These are phyloP conservation scores for Diutina sp. DNA, from an alignment of 1,139 yeast species.

Conservation along the genomic window DNA sequence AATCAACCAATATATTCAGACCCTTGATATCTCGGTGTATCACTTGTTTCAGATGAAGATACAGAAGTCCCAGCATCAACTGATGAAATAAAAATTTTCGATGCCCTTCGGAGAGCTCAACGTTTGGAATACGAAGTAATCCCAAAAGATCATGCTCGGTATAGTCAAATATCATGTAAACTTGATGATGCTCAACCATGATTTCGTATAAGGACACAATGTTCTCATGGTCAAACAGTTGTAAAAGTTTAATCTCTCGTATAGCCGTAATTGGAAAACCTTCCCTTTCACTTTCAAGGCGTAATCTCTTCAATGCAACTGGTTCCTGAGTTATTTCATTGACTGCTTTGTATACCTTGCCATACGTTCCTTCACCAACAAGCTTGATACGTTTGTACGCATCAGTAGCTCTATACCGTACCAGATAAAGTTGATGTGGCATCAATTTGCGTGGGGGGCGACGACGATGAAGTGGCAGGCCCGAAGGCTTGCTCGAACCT, in stretches of 20 bases:
- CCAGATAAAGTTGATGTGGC: constrained; percentile 21
- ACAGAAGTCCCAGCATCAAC: constrained; percentile 66
- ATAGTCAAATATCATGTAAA: constrained; percentile 87
- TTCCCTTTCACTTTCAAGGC: constrained; percentile 81
- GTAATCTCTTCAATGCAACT: constrained; percentile 74
- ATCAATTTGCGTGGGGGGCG: constrained; percentile 6
- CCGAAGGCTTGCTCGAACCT: not conserved
- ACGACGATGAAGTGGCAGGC: not conserved
- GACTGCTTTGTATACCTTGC: constrained; percentile 41
- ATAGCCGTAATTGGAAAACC: constrained; percentile 96
- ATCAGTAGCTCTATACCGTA: constrained; percentile 15
- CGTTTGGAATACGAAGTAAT: constrained; percentile 62
- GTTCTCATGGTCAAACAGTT: constrained; percentile 75
- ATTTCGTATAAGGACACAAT: constrained; percentile 76
- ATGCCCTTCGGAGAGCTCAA: constrained; percentile 50
- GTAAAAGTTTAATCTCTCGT: constrained; percentile 79
- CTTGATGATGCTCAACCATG: constrained; percentile 72
- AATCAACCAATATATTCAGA: constrained; percentile 71
- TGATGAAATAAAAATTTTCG: constrained; percentile 70
- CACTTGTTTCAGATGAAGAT: constrained; percentile 66
- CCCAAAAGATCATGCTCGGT: constrained; percentile 93
- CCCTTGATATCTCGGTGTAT: constrained; percentile 94
- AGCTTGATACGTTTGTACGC: constrained; percentile 28
- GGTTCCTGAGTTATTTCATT: constrained; percentile 54
- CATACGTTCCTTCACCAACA: constrained; percentile 41